Evolutionary conservation across 2,329 filamentous ascomycete genomes (phyloP).

Genomic region (Alternaria viburni): DNA sequence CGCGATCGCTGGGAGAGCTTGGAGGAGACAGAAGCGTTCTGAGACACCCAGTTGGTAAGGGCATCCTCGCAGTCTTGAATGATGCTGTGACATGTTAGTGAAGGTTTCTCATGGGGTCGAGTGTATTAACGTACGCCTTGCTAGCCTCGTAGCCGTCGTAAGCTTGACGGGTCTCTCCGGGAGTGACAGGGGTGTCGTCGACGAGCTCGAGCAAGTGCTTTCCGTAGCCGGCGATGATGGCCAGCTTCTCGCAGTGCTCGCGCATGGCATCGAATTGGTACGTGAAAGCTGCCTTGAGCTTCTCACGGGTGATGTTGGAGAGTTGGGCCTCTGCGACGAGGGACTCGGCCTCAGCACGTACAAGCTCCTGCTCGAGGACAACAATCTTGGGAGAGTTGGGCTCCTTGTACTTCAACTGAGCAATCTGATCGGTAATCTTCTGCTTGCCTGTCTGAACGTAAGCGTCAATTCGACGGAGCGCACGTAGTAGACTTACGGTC

Average conservation of each 20-base stretch:
- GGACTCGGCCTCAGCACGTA: constrained; percentile 98
- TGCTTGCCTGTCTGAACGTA: constrained; percentile 74
- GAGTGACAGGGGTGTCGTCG: constrained; percentile 95
- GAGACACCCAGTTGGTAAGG: constrained; percentile 94
- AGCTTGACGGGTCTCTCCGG: constrained; percentile 91
- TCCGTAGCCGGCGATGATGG: constrained; percentile 95
- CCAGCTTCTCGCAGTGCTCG: constrained; percentile 97
- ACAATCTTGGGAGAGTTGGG: constrained; percentile 97
- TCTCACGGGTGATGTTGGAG: constrained; percentile 99
- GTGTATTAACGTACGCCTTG: constrained; percentile 67
- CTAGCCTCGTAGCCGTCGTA: constrained; percentile 98
- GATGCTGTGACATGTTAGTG: constrained; percentile 63
- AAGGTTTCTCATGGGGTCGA: background rate
- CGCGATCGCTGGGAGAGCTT: constrained; percentile 88
- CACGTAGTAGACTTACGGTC: constrained; percentile 71
- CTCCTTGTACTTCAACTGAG: constrained; percentile 99
- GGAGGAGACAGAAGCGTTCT: constrained; percentile 85
- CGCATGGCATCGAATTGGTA: constrained; percentile 98
- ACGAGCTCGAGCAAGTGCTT: constrained; percentile 98
- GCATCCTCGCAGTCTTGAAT: constrained; percentile 99
- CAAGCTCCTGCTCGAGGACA: constrained; percentile 96
- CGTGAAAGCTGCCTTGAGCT: constrained; percentile 96
- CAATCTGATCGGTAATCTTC: constrained; percentile 98
- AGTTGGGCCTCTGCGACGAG: constrained; percentile 97
- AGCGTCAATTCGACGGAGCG: background rate